Base-by-base conservation (phyloP, 495 filamentous ascomycete genomes). In the Parathielavia hyrcaniae region DNA sequence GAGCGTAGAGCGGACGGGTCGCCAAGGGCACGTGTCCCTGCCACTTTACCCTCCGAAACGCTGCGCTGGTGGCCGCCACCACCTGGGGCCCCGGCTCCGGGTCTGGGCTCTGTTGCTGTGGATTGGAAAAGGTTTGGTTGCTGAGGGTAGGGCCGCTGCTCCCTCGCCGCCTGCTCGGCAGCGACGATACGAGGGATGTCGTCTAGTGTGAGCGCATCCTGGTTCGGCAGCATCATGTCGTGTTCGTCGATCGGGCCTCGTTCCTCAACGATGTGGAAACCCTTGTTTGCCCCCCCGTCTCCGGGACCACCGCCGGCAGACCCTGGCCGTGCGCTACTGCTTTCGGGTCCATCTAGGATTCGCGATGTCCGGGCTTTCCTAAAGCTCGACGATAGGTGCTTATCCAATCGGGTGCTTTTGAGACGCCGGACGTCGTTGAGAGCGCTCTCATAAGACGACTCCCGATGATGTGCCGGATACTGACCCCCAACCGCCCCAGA, bases 141-240 rank as follows among this genome's bases (percentile, higher is more conserved):
- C 83, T 64, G 89, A 88, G 79, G 86, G 40, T 89, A 95, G 17
- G 90, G 86, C 53, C 90, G 83, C 68, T 95, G 91, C 67, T 96
- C 91, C 67, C 87, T 85, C 30, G 93, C 91, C 73, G 95, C 91
- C 73, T 97, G 93, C 64, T 97, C 90, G 10, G 92, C 89, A 3
- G 93, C 93, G 44, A 97, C 89, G 61, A 99, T 95, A 60, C 92
- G 81, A n/a, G 93, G 92, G 60, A 99, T 97, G 67, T 99, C 93
- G 70, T 97, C 93, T 55, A 99, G 75, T 6, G 91, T 96, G 36
- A 97, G 77, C 14, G 89, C 88, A 75, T 97, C 90, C 57, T 92
- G 87, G 61, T 88, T 82, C n/a, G 88, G 89, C 61, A 98, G 88
- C 47, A 88, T 89, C 60, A 90, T 76, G 53, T 90, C 86, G 22